These are phyloP conservation scores for Solanum boliviense DNA, from an alignment of 257 asterid species.

Conservation along the genomic window DNA sequence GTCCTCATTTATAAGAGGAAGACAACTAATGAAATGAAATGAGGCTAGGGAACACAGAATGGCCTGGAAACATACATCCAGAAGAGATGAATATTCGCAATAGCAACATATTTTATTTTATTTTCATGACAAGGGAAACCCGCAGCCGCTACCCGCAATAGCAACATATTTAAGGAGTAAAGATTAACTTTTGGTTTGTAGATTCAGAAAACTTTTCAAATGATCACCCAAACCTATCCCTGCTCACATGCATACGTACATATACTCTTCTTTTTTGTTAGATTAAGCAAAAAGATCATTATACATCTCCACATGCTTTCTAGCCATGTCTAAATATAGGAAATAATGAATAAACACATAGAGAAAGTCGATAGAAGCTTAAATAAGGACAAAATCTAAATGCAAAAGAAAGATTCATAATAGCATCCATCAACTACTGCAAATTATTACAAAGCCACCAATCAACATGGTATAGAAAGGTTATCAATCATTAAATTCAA, in stretches of 20 bases:
- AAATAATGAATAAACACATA: not conserved
- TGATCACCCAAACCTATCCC: not conserved
- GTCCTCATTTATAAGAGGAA: constrained; percentile 62
- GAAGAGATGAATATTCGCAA: not conserved
- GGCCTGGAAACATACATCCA: not conserved
- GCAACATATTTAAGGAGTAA: not conserved
- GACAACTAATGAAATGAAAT: constrained; percentile 5
- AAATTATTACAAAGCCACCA: not conserved
- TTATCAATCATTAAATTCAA: not conserved
- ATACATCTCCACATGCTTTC: not conserved
- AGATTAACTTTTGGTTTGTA: not conserved
- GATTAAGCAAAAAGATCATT: not conserved
- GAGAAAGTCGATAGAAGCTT: not conserved
- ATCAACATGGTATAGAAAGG: not conserved
- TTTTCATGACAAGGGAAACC: too few relatives aligned
- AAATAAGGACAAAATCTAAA: not conserved
- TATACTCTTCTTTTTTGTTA: not conserved
- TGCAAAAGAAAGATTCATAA: not conserved
- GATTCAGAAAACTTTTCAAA: not conserved
- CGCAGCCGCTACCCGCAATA: not conserved
- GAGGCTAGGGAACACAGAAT: not conserved
- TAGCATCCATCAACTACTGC: not conserved
- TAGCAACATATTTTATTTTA: not conserved
- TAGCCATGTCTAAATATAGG: not conserved
- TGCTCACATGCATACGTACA: not conserved